These are phyloP conservation scores for Fusarium agapanthi DNA, from an alignment of 2,329 filamentous ascomycete species.

Conservation along the genomic window DNA sequence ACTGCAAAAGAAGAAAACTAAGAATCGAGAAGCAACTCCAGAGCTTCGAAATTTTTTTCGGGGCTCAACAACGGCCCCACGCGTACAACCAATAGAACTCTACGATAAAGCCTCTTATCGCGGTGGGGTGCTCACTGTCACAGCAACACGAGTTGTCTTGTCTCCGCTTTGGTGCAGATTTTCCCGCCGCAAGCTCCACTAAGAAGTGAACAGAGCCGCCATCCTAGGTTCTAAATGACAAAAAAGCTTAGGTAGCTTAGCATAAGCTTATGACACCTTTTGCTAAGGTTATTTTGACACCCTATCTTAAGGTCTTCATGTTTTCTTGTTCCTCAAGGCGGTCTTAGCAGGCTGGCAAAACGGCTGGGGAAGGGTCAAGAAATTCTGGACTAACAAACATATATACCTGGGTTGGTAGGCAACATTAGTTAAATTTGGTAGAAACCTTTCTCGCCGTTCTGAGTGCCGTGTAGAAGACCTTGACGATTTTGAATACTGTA, in stretches of 20 bases:
- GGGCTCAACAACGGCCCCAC: constrained; percentile 34
- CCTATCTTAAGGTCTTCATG: background rate
- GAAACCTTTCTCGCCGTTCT: background rate
- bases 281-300: background rate
- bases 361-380: background rate
- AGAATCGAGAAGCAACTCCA: constrained; percentile 34
- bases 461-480: background rate
- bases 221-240: background rate
- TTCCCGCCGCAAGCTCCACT: constrained; percentile 29
- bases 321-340: background rate
- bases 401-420: background rate
- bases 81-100: constrained; percentile 37
- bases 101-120: constrained; percentile 47
- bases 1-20: constrained; percentile 35
- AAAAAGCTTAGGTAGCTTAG: background rate
- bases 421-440: background rate
- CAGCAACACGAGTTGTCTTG: constrained; percentile 42
- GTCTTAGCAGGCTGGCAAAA: background rate
- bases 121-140: constrained; percentile 43
- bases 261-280: background rate
- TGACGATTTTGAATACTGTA: too few species aligned
- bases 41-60: constrained; percentile 49
- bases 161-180: constrained; percentile 38
- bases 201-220: background rate
- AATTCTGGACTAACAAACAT: background rate